Evolutionary conservation across 495 filamentous ascomycete species (phyloP), one percentile per base, ranked within the genome.

Genomic region (Haplographium delicatum): DNA sequence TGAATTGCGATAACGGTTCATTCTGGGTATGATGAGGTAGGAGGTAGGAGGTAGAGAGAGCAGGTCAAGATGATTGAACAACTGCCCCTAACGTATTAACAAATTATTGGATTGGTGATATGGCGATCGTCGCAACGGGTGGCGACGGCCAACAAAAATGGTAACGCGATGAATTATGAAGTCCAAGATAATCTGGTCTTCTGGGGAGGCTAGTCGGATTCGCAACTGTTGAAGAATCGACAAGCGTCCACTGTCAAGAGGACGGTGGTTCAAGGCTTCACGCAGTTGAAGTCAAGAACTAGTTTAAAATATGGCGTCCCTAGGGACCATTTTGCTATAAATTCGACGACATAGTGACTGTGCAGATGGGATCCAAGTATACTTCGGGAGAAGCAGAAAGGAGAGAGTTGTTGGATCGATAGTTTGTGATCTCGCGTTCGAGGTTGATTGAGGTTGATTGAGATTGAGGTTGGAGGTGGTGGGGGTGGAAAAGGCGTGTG

Each of bases 281-380:
- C 1, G 40, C 2, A 53, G 33, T 42, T 20, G 41, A 27, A 25
- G 23, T 47, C 50, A 34, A 47, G 19, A n/a, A n/a, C n/a, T n/a
- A n/a, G n/a, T n/a, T n/a, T n/a, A n/a, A n/a, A n/a, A 27, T 35
- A 31, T 49, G 55, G 60, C 69, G 75, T 76, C 74, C 75, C 74
- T 76, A 72, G 62, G 74, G 73, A 78, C 74, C 65, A 73, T 64
- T 62, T 25, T 65, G 76, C 72, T 80, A 80, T 80, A 78, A 80
- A 53, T 56, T 62, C 37, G 64, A 53, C 56, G 60, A 58, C 74
- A 79, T 79, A 16, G 46, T 65, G 50, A 42, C 19, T 23, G 25
- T 23, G 11, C 22, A 46, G 48, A 27, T 22, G 45, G 7, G 18
- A 59, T 55, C 51, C 56, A 34, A 39, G 33, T 51, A 42, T 46